Evolutionary conservation across 2,329 filamentous ascomycete genomes (phyloP).

Genomic region (Pyrenophora graminea): DNA sequence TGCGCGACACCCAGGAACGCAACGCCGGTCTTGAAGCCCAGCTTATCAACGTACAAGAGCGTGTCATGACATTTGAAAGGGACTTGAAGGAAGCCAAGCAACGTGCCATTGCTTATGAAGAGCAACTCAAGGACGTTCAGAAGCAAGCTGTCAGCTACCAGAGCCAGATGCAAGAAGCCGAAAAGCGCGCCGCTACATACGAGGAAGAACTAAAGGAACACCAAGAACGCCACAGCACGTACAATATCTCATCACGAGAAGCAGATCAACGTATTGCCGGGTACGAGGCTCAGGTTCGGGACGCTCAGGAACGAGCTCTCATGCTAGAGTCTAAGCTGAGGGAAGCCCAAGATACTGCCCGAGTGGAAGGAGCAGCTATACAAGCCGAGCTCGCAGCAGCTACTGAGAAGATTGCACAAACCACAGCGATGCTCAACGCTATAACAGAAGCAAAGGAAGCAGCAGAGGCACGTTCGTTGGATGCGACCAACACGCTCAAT

Average conservation of each 20-base stretch:
- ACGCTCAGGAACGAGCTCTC: conserved; percentile 40
- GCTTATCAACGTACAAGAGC: conserved; percentile 42
- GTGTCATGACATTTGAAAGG: conserved; percentile 35
- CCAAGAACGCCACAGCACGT: conserved; percentile 31
- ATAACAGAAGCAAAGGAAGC: conserved; percentile 39
- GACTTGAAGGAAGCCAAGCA: conserved; percentile 34
- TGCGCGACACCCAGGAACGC: conserved; percentile 38
- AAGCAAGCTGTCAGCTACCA: conserved; percentile 37
- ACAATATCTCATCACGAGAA: conserved; percentile 27
- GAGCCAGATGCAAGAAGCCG: conserved; percentile 31
- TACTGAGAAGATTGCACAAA: conserved; percentile 37
- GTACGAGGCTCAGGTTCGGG: conserved; percentile 40
- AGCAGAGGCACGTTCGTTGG: conserved; percentile 36
- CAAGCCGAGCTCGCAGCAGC: conserved; percentile 44
- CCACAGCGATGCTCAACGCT: conserved; percentile 29
- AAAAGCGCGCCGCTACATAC: conserved; percentile 34
- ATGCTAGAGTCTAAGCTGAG: conserved; percentile 40
- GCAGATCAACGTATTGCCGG: conserved; percentile 28
- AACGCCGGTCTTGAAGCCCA: conserved; percentile 40
- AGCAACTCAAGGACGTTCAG: conserved; percentile 40
- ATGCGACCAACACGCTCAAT: conserved; percentile 35
- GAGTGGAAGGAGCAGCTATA: conserved; percentile 40
- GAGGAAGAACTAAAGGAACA: conserved; percentile 38
- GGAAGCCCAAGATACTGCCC: conserved; percentile 41
- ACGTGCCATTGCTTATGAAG: conserved; percentile 38